Evolutionary conservation across 495 filamentous ascomycete species (phyloP).

Genomic region (Annulohypoxylon bovei): DNA sequence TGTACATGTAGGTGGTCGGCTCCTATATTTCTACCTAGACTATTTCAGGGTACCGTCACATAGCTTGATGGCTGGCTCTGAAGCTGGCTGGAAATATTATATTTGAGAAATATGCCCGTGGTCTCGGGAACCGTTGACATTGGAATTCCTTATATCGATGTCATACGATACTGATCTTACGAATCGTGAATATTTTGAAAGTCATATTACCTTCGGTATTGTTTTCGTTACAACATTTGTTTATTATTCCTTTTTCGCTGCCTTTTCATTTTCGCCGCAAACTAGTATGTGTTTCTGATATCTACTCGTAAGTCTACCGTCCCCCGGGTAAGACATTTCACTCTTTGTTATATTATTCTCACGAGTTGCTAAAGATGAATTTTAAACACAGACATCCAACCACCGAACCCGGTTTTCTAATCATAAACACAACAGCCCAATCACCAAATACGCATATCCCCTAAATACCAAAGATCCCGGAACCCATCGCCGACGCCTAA

Average conservation of each 20-base stretch:
- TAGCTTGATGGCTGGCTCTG: constrained; percentile 24
- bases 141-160: neutral
- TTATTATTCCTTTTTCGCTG: neutral
- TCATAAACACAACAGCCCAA: neutral
- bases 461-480: neutral
- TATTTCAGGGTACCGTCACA: constrained; percentile 37
- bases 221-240: neutral
- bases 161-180: neutral
- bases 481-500: neutral
- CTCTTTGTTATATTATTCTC: neutral
- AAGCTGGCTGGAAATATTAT: constrained; percentile 4
- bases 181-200: neutral
- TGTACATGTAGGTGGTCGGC: constrained; percentile 31
- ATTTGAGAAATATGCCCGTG: constrained; percentile 7
- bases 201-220: neutral
- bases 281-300: too few species aligned
- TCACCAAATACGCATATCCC: neutral
- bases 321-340: too few species aligned
- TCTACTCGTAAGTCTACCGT: too few species aligned
- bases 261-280: neutral
- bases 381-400: neutral
- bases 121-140: neutral
- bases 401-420: neutral
- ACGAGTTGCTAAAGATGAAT: neutral
- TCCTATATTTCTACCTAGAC: constrained; percentile 19